Percentiles rank a stretch among this genome's conserved stretches.
Conservation (phyloP, 2,329 filamentous ascomycete species). For the Xylariaceae sp. region DNA sequence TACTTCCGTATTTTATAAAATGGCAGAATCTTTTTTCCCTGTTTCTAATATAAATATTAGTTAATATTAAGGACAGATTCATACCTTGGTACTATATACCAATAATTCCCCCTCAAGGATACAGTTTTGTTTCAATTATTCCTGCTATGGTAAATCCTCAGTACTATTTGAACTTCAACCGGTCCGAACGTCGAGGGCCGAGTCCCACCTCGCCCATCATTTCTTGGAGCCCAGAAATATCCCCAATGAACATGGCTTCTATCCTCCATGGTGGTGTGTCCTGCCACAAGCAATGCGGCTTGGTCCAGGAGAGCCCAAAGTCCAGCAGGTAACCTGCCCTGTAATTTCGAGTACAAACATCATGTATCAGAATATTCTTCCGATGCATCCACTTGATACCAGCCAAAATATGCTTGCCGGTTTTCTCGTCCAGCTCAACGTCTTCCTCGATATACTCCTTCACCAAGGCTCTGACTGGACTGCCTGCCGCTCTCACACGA, state of each 20-base stretch:
- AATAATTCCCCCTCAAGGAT: neutral
- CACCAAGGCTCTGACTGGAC: constrained; percentile 10
- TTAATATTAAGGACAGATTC: neutral
- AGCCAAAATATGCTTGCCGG: constrained; percentile 2
- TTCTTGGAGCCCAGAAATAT: neutral
- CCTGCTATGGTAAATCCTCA: neutral
- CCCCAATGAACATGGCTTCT: neutral
- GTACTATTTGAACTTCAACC: neutral
- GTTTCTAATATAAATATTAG: neutral
- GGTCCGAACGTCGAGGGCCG: neutral
- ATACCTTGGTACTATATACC: neutral
- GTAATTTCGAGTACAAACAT: constrained; percentile 7
- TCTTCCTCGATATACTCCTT: constrained; percentile 16
- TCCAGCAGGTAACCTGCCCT: constrained; percentile 7
- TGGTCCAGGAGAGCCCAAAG: constrained; percentile 11
- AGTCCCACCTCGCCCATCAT: neutral
- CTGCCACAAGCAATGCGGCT: constrained; percentile 14
- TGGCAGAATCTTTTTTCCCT: neutral
- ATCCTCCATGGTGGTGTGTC: neutral
- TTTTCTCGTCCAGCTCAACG: constrained; percentile 1
- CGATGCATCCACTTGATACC: constrained; percentile 10
- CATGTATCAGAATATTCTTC: constrained; percentile 3
- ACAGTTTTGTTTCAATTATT: neutral
- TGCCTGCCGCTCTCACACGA: constrained; percentile 5
- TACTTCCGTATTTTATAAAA: neutral